phyloP scores from a whole-genome alignment of 495 filamentous ascomycete species.

The Opeltia flavorubescens region DNA sequence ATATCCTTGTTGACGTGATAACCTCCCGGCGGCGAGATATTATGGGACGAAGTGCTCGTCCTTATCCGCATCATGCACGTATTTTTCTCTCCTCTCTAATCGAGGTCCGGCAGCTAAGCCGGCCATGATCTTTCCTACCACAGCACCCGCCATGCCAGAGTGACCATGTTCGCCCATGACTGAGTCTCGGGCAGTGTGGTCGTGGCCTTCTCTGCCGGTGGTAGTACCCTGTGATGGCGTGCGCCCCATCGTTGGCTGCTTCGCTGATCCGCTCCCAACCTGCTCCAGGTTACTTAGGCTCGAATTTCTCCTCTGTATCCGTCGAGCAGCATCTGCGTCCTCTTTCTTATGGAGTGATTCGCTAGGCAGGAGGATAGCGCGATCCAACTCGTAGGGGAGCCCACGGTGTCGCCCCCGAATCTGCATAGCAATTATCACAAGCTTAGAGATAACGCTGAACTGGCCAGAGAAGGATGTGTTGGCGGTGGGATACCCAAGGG shows the following conservation, averaged over 20 bases:
- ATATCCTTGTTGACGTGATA: too few relatives aligned
- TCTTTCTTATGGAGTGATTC: slow-evolving; percentile 63
- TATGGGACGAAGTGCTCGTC: background rate
- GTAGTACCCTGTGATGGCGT: slow-evolving; percentile 1
- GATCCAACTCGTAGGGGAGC: slow-evolving; percentile 80
- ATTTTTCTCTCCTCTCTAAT: background rate
- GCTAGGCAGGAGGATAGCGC: slow-evolving; percentile 72
- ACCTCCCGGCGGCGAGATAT: too few relatives aligned
- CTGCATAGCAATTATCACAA: slow-evolving; percentile 89
- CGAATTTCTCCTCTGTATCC: slow-evolving; percentile 40
- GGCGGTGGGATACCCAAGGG: slow-evolving; percentile 59
- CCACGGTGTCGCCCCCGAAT: slow-evolving; percentile 86
- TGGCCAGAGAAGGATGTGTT: slow-evolving; percentile 70
- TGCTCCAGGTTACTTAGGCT: slow-evolving; percentile 29
- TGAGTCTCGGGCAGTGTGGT: background rate
- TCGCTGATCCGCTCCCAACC: slow-evolving; percentile 2
- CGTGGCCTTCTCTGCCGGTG: background rate
- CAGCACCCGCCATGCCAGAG: slow-evolving; percentile 5
- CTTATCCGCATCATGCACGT: background rate
- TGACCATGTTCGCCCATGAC: background rate
- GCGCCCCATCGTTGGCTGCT: slow-evolving; percentile 5
- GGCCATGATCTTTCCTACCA: slow-evolving; percentile 14
- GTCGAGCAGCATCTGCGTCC: slow-evolving; percentile 39
- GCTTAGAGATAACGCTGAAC: slow-evolving; percentile 69
- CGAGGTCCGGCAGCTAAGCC: slow-evolving; percentile 10